phyloP scores from a whole-genome alignment of 768 basidiomycete species.

The Auriscalpium vulgare region DNA sequence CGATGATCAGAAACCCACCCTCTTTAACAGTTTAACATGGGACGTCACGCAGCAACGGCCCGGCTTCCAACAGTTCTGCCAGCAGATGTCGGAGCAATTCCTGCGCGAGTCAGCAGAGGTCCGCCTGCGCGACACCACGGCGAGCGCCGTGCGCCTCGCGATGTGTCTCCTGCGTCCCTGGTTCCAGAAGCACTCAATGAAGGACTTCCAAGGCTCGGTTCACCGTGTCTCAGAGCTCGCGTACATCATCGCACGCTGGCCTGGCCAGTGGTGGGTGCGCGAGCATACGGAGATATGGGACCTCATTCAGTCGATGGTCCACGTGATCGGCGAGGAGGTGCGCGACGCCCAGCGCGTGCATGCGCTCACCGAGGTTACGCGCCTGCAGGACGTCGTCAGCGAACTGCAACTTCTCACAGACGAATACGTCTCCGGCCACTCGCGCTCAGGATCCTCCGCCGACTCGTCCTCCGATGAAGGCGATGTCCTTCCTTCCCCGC shows the following conservation, averaged over 20 bases:
- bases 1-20: conserved; percentile 23
- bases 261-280: conserved; percentile 57
- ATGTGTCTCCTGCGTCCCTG: conserved; percentile 61
- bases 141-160: conserved; percentile 59
- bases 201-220: conserved; percentile 31
- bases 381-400: conserved; percentile 42
- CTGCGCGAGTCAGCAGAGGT: conserved; percentile 44
- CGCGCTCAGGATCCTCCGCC: conserved; percentile 17
- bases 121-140: conserved; percentile 58
- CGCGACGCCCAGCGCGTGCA: conserved; percentile 38
- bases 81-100: conserved; percentile 58
- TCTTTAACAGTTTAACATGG: conserved; percentile 39
- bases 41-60: conserved; percentile 51
- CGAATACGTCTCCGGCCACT: conserved; percentile 25
- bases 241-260: conserved; percentile 41
- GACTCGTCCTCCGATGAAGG: conserved; percentile 7
- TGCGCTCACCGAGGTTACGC: conserved; percentile 37
- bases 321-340: conserved; percentile 60
- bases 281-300: conserved; percentile 57
- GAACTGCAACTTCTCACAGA: conserved; percentile 39
- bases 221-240: conserved; percentile 29
- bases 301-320: conserved; percentile 49
- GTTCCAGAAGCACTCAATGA: conserved; percentile 45
- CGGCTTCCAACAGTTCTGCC: conserved; percentile 64
- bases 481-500: not conserved